Evolutionary conservation across 352 stramenopile species (phyloP), one percentile per base, ranked within the genome.

Genomic region (Globisporangium paroecandrum): DNA sequence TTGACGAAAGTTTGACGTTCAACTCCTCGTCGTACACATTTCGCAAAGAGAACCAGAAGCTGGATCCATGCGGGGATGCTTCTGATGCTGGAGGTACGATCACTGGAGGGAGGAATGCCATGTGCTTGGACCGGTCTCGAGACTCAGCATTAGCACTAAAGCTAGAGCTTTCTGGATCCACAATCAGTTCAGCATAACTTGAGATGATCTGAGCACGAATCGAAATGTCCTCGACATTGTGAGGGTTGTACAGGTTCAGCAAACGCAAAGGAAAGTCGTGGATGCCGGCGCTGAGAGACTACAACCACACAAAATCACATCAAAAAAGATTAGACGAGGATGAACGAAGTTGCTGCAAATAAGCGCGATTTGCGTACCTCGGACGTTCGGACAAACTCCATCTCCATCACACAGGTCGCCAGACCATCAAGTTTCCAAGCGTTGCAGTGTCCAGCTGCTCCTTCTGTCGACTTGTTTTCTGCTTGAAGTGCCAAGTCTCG

Each of bases 1-100:
- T 67, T 32, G 82, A 77, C 3, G 78, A 79, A 13, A 94, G 64
- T 51, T 86, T 87, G 25, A 96, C 79, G 36, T 64, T 81, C 53
- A 96, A 64, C 22, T 94, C 87, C 79, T 94, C 86, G 56, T 96
- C 89, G 69, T 91, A 95, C 32, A 96, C 79, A 68, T 96, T 96
- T 62, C 79, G 82, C 24, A 96, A 51, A 20, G 83, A 90, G 68
- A 94, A 93, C 89, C 89, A 93, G 58, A 95, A 93, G 66, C 78
- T 94, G 4, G 81, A 79, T 56, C 79, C 82, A 22, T 88, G 71
- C 1, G 70, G 78, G n/a, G 75, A 69, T 25, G 71, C 63, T 55
- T 95, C 86, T 22, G 77, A 68, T 13, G 74, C 69, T 25, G 87
- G 83, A 24, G 89, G 89, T 6, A 95, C 77, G 7, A 81, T 89